Evolutionary conservation across 345 rosid species (phyloP), one percentile per base, ranked within the genome.

Genomic region (Stellera chamaejasme): DNA sequence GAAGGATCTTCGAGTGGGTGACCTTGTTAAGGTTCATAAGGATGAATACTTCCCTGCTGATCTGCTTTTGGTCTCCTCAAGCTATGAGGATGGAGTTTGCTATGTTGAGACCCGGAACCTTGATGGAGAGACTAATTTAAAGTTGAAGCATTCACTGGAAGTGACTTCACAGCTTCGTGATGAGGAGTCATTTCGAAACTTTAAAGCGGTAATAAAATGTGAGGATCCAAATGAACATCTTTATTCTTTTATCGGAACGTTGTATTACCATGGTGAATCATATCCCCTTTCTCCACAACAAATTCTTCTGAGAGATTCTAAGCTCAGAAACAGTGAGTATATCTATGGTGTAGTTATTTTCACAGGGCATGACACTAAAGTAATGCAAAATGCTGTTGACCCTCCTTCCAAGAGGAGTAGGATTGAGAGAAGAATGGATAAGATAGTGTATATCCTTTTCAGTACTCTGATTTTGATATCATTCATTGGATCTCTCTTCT

Each of bases 71-170:
- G 79, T 92, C 49, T 92, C 98, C 4, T 92, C 96, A 45, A 81
- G 70, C 74, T 66, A 75, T 28, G 95, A 69, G 25, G 96, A 92
- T 66, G 96, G 89, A 23, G 62, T 86, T 55, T 88, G 96, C 61
- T 92, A 92, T 64, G 96, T 88, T 19, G 98, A 92, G 51, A 88
- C 98, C 11, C 80, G 75, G 96, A 88, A 88, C 62, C 95, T 92
- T 43, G 98, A 92, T 60, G 98, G 98, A 4, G 98, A 92, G 77
- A 92, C 91, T 26, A 86, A 86, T 54, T 52, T 92, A 71, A 92
- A 92, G 67, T 58, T 88, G 68, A 92, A 86, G 68, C 90, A 83
- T 23, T 76, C 90, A 1, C 69, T 88, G 59, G 91, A 82, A 56
- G 71, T 72, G 41, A 92, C 96, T 43, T 60, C 75, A 12, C 27